Base-by-base conservation (phyloP, 805 yeast genomes). In the Yueomyces sinensis region DNA sequence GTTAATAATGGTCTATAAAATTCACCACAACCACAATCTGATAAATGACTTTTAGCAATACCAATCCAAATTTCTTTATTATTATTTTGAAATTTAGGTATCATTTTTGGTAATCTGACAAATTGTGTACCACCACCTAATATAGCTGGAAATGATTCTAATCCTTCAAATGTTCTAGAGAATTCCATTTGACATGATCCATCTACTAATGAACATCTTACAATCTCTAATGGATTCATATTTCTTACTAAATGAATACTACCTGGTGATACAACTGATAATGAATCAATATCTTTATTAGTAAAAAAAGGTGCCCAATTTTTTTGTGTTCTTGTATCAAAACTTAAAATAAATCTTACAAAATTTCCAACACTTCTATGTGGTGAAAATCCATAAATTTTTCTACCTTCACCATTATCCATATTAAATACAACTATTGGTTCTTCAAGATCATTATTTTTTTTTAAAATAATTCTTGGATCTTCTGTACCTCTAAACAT, bases 121-220 rank as follows among this genome's bases (percentile, higher is more conserved):
- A 36, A 34, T 24, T 38, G 43, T 9, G 43, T 35, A 5, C 39
- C 41, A 24, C 43, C 43, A 13, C 7, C 15, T 13, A n/a, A n/a
- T 1, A 13, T 5, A 9, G 6, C 13, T 11, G 13, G 17, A 14
- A 31, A 15, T 5, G 13, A 6, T 14, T 40, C 40, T 2, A 33
- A 35, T 4, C 34, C 42, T 31, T 42, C 41, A 32, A 45, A 45
- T 13, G 17, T 3, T 4, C 36, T 41, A 29, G 41, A 39, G 31
- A 44, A 47, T 7, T 40, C 41, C 17, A 30, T 31, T 4, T 36
- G 30, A 37, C 52, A 47, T 17, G 30, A 17, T 23, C 52, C 52
- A 31, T 41, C 45, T 33, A 38, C 34, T 30, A 47, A 34, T 1
- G 48, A 45, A 32, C 52, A 47, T 35, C 42, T 40, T 16, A 47